Evolutionary conservation across 208 protist genomes (phyloP).

Genomic region (Porcisia deanei): DNA sequence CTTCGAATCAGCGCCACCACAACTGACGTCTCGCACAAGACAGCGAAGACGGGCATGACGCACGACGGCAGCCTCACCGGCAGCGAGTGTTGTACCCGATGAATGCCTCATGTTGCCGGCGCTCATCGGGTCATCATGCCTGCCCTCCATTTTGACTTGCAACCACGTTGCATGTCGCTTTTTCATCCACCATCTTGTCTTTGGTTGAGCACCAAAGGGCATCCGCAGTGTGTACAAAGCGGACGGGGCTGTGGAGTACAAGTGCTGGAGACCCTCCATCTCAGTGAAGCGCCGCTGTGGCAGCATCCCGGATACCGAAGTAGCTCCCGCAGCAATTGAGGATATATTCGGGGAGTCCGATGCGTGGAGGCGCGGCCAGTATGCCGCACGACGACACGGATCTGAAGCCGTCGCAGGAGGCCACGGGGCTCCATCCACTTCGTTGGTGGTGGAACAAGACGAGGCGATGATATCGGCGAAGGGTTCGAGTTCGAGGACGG

Average conservation of each 20-base stretch:
- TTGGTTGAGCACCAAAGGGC: background rate
- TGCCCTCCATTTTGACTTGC: background rate
- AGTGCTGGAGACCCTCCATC: constrained; percentile 5
- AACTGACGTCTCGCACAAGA: background rate
- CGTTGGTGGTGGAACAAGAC: background rate
- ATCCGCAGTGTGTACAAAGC: background rate
- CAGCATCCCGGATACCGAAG: background rate
- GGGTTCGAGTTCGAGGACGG: background rate
- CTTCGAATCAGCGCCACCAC: background rate
- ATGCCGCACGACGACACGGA: background rate
- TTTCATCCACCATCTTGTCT: background rate
- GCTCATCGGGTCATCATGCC: background rate
- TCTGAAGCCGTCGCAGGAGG: background rate
- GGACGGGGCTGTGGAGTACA: background rate
- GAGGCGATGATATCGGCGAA: background rate
- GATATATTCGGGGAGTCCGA: background rate
- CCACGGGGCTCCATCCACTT: background rate
- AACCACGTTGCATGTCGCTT: background rate
- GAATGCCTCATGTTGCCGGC: background rate
- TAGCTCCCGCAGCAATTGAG: background rate
- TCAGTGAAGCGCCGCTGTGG: constrained; percentile 3
- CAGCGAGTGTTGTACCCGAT: background rate
- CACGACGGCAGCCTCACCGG: background rate
- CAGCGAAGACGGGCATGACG: background rate
- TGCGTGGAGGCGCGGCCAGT: background rate